Evolutionary conservation across 495 filamentous ascomycete species (phyloP).

Genomic region (Penicillium canariense): DNA sequence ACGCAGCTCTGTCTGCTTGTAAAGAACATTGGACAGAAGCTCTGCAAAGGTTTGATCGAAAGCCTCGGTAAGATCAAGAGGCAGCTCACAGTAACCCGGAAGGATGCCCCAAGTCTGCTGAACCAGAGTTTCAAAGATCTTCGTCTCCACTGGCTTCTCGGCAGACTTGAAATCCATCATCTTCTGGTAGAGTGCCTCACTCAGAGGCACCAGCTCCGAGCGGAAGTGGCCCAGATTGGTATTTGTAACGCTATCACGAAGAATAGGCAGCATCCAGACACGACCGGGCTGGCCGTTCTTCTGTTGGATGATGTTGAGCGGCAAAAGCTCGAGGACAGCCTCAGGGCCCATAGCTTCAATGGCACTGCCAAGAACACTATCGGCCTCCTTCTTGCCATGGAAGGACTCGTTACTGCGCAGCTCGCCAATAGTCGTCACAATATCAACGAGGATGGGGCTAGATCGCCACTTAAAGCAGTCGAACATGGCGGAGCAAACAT

Average conservation of each 20-base stretch:
- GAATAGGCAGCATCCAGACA: conserved; percentile 90
- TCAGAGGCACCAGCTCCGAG: conserved; percentile 79
- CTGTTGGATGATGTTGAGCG: conserved; percentile 78
- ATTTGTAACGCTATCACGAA: conserved; percentile 81
- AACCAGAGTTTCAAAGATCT: conserved; percentile 95
- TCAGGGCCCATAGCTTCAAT: conserved; percentile 86
- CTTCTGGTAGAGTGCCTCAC: conserved; percentile 83
- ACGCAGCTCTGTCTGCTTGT: conserved; percentile 84
- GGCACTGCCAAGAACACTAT: conserved; percentile 81
- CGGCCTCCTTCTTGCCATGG: conserved; percentile 90
- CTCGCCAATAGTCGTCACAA: conserved; percentile 78
- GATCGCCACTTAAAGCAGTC: conserved; percentile 83
- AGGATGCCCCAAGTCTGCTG: conserved; percentile 93
- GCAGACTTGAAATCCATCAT: conserved; percentile 74
- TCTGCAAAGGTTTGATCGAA: conserved; percentile 93
- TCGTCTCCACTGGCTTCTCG: conserved; percentile 88
- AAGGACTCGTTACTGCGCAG: conserved; percentile 87
- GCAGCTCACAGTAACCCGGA: conserved; percentile 93
- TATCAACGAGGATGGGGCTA: conserved; percentile 66
- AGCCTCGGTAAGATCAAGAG: conserved; percentile 69
- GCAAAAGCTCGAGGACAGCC: conserved; percentile 72
- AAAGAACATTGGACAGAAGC: conserved; percentile 84
- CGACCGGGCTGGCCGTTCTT: conserved; percentile 73
- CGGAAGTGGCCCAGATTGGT: conserved; percentile 84
- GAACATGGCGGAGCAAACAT: conserved; percentile 82